These are phyloP conservation scores for Carallia pectinifolia DNA, from an alignment of 345 rosid genomes.

Conservation along the genomic window DNA sequence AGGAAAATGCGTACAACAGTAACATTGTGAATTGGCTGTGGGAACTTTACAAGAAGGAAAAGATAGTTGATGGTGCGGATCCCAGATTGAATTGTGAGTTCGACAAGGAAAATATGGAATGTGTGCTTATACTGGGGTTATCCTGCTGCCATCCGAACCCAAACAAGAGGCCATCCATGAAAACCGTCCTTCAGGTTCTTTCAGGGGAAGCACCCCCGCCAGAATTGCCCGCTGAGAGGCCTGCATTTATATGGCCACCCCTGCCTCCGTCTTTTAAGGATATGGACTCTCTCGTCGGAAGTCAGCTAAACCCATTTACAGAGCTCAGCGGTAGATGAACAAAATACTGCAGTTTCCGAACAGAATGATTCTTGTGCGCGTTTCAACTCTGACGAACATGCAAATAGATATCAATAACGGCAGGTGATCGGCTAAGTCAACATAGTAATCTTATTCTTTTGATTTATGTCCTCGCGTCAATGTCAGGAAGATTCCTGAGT, in stretches of 20 bases:
- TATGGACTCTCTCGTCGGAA: conserved; percentile 33
- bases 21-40: conserved; percentile 68
- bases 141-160: conserved; percentile 86
- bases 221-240: conserved; percentile 51
- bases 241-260: conserved; percentile 72
- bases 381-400: too few species aligned
- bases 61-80: conserved; percentile 54
- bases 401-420: neutral
- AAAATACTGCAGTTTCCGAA: neutral
- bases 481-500: neutral
- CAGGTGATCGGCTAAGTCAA: too few species aligned
- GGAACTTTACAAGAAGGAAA: conserved; percentile 52
- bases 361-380: neutral
- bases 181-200: conserved; percentile 59
- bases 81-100: conserved; percentile 40
- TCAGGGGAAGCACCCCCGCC: conserved; percentile 57
- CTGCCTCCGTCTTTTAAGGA: conserved; percentile 56
- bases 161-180: conserved; percentile 64
- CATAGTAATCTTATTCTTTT: too few species aligned
- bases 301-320: conserved; percentile 33
- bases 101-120: conserved; percentile 37
- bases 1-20: conserved; percentile 37
- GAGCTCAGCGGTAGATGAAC: conserved; percentile 41
- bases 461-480: too few species aligned
- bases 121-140: conserved; percentile 55